phyloP scores from a whole-genome alignment of 495 filamentous ascomycete species.

The Hypoxylon rickii region DNA sequence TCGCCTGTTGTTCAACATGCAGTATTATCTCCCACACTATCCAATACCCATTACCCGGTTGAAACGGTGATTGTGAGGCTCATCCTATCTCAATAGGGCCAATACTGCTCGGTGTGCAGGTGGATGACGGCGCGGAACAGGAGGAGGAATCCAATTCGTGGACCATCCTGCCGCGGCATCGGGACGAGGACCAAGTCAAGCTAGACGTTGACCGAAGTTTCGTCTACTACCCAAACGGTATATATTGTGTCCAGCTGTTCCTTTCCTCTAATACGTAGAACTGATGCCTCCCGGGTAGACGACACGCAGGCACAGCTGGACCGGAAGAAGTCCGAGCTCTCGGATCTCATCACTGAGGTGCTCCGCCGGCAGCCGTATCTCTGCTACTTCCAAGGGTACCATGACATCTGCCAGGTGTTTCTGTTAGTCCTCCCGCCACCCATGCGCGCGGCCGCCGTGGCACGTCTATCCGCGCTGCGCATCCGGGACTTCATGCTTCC shows the following conservation, averaged over 20 bases:
- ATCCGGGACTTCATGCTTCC: constrained; percentile 99
- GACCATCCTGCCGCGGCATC: constrained; percentile 65
- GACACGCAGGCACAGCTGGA: constrained; percentile 62
- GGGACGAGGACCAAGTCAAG: constrained; percentile 86
- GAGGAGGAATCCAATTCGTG: constrained; percentile 44
- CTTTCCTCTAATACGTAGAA: constrained; percentile 17
- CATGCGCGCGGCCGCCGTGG: constrained; percentile 58
- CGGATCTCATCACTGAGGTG: constrained; percentile 72
- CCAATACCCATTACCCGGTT: constrained; percentile 12
- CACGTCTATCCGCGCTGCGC: constrained; percentile 80
- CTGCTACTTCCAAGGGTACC: constrained; percentile 97
- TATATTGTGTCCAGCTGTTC: constrained; percentile 30
- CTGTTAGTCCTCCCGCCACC: constrained; percentile 74
- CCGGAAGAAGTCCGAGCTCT: constrained; percentile 70
- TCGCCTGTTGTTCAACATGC: constrained; percentile 16
- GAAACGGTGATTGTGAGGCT: constrained; percentile 25
- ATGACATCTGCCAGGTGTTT: constrained; percentile 97
- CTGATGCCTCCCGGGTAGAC: constrained; percentile 35
- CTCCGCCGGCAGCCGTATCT: constrained; percentile 83
- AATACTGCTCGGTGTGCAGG: constrained; percentile 67
- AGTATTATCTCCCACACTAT: constrained; percentile 5
- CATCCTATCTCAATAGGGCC: constrained; percentile 64
- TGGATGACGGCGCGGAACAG: constrained; percentile 24
- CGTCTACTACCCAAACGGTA: constrained; percentile 90
- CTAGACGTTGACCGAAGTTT: constrained; percentile 96